Base-by-base conservation (phyloP, 306 rosid genomes). In the Amphicarpaea edgeworthii region DNA sequence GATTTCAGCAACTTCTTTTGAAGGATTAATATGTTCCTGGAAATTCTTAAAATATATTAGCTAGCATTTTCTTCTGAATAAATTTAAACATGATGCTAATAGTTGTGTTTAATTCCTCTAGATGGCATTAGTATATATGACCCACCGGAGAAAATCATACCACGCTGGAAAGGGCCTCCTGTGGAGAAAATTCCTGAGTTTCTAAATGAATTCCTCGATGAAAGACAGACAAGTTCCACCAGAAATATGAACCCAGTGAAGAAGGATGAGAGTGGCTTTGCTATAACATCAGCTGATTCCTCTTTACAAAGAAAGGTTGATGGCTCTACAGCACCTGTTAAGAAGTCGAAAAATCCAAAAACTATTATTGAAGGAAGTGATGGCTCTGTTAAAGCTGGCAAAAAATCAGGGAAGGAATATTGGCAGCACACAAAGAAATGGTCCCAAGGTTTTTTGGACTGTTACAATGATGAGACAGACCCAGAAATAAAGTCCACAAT, bases 371-470 rank as follows among this genome's bases (percentile, higher is more conserved):
- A 95, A 86, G 87, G 91, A 78, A 95, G 97, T 59, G 97, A 92
- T 80, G 98, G 97, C 57, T 95, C 98, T 70, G 78, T 86, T 32
- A 87, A 83, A 78, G 86, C 75, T 76, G 98, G 98, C 76, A 95
- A 86, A 80, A 90, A 89, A 54, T 81, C 96, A 46, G 97, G 96
- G 82, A 95, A 95, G 89, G 97, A 95, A 78, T 92, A 86, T 89
- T 95, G 97, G 97, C 92, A 95, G 72, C 98, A 92, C 86, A 92
- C 98, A 7, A 92, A 95, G 87, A 95, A 95, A 83, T 95, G 98
- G 97, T 92, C 98, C 23, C 85, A 16, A 62, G 97, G 88, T 16
- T 95, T 95, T 83, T 53, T 95, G 89, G 91, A 95, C 12, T 88
- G 89, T 73, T 92, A 90, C 85, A 95, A 92, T 77, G 89, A 89